phyloP scores from a whole-genome alignment of 176 grass and related monocot species.

The Canna indica region DNA sequence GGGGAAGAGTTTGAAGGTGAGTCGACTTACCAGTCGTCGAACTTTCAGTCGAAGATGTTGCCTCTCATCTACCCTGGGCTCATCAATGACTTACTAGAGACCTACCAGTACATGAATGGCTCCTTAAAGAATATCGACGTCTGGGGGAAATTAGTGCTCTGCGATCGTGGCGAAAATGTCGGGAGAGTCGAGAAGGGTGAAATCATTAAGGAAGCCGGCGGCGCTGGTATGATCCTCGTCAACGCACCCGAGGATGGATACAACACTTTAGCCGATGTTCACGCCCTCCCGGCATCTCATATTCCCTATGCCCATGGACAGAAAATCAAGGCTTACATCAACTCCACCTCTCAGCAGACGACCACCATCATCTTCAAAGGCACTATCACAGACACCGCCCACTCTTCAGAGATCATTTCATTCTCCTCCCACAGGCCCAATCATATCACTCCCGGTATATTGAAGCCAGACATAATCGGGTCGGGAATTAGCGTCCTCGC shows the following conservation, averaged over 20 bases:
- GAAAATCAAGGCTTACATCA: slow-evolving; percentile 21
- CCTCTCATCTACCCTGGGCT: slow-evolving; percentile 8
- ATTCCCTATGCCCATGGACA: not conserved
- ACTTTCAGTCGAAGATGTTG: not conserved
- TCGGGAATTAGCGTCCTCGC: slow-evolving; percentile 39
- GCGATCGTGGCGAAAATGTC: not conserved
- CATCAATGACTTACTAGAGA: not conserved
- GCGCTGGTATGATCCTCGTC: slow-evolving; percentile 4
- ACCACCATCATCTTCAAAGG: slow-evolving; percentile 51
- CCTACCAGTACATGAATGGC: not conserved
- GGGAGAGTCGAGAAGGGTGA: not conserved
- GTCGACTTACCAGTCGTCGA: slow-evolving; percentile 1
- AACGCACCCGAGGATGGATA: not conserved
- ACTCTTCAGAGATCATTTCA: not conserved
- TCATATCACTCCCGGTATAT: slow-evolving; percentile 27
- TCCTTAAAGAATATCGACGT: not conserved
- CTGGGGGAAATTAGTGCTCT: slow-evolving; percentile 7
- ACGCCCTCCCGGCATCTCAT: not conserved
- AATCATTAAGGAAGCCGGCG: not conserved
- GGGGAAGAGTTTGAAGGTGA: slow-evolving; percentile 26
- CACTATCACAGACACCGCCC: not conserved
- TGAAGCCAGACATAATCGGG: slow-evolving; percentile 53
- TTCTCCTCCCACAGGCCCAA: slow-evolving; percentile 5
- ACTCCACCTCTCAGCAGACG: not conserved
- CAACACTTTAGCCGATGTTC: not conserved